These are phyloP conservation scores for Suhomyces maxii DNA, from an alignment of 1,139 yeast genomes.

Conservation along the genomic window DNA sequence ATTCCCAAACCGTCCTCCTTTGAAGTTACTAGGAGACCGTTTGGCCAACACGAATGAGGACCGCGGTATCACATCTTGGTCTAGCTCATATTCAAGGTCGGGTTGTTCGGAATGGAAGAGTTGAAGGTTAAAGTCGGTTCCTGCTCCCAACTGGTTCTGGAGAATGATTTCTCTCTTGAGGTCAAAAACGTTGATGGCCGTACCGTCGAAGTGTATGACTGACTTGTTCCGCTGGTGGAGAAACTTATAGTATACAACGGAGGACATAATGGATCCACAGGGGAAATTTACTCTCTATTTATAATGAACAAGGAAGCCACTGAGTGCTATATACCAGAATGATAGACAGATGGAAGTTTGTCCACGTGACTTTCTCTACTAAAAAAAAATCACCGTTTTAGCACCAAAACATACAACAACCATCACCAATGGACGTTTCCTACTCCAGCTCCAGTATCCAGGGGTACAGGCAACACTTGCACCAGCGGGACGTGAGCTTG, in stretches of 20 bases:
- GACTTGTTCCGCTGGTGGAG: slow-evolving; percentile 80
- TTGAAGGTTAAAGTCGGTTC: slow-evolving; percentile 78
- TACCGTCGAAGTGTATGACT: slow-evolving; percentile 88
- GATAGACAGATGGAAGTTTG: background rate
- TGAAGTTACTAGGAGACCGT: slow-evolving; percentile 67
- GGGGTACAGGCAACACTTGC: slow-evolving; percentile 29
- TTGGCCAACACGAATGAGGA: slow-evolving; percentile 82
- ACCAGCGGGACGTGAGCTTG: slow-evolving; percentile 22
- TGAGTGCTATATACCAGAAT: too few relatives aligned
- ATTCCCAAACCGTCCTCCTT: slow-evolving; percentile 62
- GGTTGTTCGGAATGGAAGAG: slow-evolving; percentile 65
- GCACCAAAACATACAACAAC: slow-evolving; percentile 4
- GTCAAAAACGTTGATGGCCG: slow-evolving; percentile 93
- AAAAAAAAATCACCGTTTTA: slow-evolving; percentile 1
- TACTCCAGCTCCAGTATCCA: slow-evolving; percentile 22
- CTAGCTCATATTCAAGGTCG: slow-evolving; percentile 79
- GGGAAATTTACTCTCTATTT: background rate
- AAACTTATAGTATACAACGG: slow-evolving; percentile 86
- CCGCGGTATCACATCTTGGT: slow-evolving; percentile 88
- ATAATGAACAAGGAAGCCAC: too few relatives aligned
- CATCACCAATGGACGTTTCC: slow-evolving; percentile 17
- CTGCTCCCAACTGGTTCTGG: slow-evolving; percentile 79
- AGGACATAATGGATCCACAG: slow-evolving; percentile 60
- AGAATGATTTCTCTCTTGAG: slow-evolving; percentile 84
- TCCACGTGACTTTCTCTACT: slow-evolving; percentile 1